Evolutionary conservation across 179 eudicot genomes (phyloP).

Genomic region (Drosera spatulata): DNA sequence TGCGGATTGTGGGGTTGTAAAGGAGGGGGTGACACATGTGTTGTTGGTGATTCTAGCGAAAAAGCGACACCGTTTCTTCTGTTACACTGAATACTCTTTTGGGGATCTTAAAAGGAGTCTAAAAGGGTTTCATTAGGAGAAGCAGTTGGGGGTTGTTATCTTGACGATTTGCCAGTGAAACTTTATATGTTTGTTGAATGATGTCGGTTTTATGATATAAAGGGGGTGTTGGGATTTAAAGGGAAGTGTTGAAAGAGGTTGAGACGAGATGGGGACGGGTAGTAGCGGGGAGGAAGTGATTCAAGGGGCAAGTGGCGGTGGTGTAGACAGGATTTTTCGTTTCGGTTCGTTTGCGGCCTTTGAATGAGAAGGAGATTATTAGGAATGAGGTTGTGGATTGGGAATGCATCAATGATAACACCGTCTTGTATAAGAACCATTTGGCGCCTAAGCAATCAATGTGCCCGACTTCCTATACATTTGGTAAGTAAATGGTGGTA

Average conservation of each 20-base stretch:
- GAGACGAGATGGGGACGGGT: slow-evolving; percentile 21
- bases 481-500: slow-evolving; percentile 32
- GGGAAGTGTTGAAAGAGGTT: neutral
- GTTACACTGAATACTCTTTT: slow-evolving; percentile 1
- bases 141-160: slow-evolving; percentile 7
- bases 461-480: slow-evolving; percentile 46
- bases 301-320: slow-evolving; percentile 12
- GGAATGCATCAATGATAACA: slow-evolving; percentile 49
- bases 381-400: slow-evolving; percentile 48
- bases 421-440: slow-evolving; percentile 39
- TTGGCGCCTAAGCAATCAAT: slow-evolving; percentile 34
- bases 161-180: slow-evolving; percentile 3
- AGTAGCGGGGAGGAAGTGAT: slow-evolving; percentile 12
- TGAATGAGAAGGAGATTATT: slow-evolving; percentile 41
- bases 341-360: slow-evolving; percentile 60
- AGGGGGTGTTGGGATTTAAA: neutral
- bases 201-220: neutral
- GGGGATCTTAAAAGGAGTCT: slow-evolving; percentile 2
- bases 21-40: slow-evolving; percentile 26
- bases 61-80: slow-evolving; percentile 9
- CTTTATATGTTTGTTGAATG: slow-evolving; percentile 2
- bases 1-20: slow-evolving; percentile 16
- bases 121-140: slow-evolving; percentile 1
- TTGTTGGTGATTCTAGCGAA: slow-evolving; percentile 4
- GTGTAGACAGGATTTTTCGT: slow-evolving; percentile 52